Base-by-base conservation (phyloP, 345 rosid species). In the Nasturtium officinale region DNA sequence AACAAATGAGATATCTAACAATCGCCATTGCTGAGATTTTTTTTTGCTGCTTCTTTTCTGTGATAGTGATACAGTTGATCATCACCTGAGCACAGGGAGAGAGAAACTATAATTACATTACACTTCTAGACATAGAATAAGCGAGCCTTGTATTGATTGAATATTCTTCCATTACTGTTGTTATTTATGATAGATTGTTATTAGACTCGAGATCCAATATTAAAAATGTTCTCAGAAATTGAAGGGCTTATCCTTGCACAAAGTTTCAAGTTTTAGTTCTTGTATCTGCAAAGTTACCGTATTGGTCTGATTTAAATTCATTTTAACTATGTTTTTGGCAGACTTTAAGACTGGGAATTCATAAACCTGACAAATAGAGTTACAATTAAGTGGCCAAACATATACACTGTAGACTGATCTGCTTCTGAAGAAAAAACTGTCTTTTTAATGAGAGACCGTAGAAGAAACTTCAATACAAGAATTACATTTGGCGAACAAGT, bases 351-450 rank as follows among this genome's bases (percentile, higher is more conserved):
- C 50, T 33, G 33, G 25, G 9, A 65, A 65, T 30, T 54, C 11
- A 65, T 13, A 26, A 48, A 52, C 63, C 9, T 4, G 9, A 20
- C 3, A 57, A 60, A 50, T 7, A 61, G 56, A 52, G 17, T 61
- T 48, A 67, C 61, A 67, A 26, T 16, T 50, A 20, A 26, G 8
- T 67, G 10, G 26, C 5, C 16, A 42, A 32, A 29, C 57, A 75
- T 5, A 23, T 53, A 61, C 81, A 75, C 89, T 75, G 26, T 77
- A 83, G 32, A 77, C 52, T 60, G 70, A 80, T 21, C 7, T 40
- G 68, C 25, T 21, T 40, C 23, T 40, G 48, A 61, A 60, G 68
- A 58, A 52, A 67, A 33, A 32, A 60, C 29, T 2, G 67, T 59
- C 66, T 37, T 38, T 25, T 25, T 33, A 16, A 30, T 62, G 15